Conservation (phyloP, 768 basidiomycete genomes). For the Xerocomellus chrysenteron region DNA sequence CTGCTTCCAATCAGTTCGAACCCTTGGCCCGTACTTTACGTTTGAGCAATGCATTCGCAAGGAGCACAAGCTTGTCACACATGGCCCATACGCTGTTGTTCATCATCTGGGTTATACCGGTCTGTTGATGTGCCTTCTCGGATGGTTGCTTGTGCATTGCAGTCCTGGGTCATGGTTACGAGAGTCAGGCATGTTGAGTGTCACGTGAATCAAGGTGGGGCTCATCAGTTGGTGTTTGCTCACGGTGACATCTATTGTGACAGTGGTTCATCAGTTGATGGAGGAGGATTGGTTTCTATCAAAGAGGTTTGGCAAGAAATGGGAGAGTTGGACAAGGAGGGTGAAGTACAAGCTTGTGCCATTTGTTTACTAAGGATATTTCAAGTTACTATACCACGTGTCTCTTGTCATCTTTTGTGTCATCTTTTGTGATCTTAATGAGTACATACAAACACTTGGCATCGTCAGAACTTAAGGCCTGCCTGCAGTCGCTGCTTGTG, state of each 20-base stretch:
- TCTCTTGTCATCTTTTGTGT: too few species aligned
- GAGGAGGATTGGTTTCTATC: constrained; percentile 24
- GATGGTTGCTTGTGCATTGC: not conserved
- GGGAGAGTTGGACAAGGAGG: constrained; percentile 18
- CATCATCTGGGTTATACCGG: constrained; percentile 30
- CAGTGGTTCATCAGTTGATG: constrained; percentile 13
- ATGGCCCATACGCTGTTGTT: constrained; percentile 25
- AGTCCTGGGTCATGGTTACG: constrained; percentile 2
- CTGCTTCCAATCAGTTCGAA: constrained; percentile 2
- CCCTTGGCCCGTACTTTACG: constrained; percentile 22
- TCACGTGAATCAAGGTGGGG: not conserved
- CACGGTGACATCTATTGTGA: not conserved
- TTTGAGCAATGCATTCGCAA: constrained; percentile 17
- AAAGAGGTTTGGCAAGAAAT: constrained; percentile 16
- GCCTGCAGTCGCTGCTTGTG: too few species aligned
- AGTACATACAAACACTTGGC: too few species aligned
- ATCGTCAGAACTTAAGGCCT: too few species aligned
- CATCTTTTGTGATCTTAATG: too few species aligned
- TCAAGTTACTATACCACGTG: too few species aligned
- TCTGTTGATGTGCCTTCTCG: not conserved
- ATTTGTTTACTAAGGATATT: constrained; percentile 3
- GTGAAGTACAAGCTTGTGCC: constrained; percentile 12
- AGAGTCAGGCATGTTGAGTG: not conserved
- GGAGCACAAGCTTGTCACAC: constrained; percentile 25
- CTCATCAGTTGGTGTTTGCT: not conserved